These are phyloP conservation scores for Vitis hybrid DNA, from an alignment of 177 flowering plant genomes.

Conservation along the genomic window DNA sequence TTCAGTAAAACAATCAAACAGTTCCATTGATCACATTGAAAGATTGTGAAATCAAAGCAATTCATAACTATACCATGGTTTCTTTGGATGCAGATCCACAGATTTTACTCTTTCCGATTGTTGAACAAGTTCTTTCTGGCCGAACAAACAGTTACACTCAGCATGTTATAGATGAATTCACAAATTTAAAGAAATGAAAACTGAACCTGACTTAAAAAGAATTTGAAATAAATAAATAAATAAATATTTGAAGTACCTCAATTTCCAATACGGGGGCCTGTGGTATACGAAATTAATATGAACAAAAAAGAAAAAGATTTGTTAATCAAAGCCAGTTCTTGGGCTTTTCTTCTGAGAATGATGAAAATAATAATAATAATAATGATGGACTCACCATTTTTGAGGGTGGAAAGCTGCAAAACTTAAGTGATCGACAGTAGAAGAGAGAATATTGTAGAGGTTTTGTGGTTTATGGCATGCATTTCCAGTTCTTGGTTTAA, in stretches of 20 bases:
- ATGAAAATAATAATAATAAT: too few relatives aligned
- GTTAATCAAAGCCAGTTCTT: too few relatives aligned
- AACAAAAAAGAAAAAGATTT: too few relatives aligned
- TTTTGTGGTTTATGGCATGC: too few relatives aligned
- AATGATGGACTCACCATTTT: too few relatives aligned
- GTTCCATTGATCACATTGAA: too few relatives aligned
- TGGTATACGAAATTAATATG: too few relatives aligned
- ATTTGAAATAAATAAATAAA: not conserved
- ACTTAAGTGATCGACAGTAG: too few relatives aligned
- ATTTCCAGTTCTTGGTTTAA: not conserved
- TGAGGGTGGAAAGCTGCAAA: too few relatives aligned
- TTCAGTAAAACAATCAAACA: not conserved
- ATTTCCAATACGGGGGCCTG: not conserved
- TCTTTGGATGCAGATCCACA: constrained; percentile 68
- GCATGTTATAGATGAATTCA: not conserved
- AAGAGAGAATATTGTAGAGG: too few relatives aligned
- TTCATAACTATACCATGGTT: constrained; percentile 50
- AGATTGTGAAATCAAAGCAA: not conserved
- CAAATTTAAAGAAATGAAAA: not conserved
- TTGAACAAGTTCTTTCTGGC: constrained; percentile 61
- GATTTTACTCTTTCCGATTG: constrained; percentile 66
- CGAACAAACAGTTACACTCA: not conserved
- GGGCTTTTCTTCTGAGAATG: too few relatives aligned
- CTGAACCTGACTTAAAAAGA: not conserved
- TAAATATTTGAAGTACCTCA: not conserved